Base-by-base conservation (phyloP, 129 eudicot species). In the Lonicera japonica region DNA sequence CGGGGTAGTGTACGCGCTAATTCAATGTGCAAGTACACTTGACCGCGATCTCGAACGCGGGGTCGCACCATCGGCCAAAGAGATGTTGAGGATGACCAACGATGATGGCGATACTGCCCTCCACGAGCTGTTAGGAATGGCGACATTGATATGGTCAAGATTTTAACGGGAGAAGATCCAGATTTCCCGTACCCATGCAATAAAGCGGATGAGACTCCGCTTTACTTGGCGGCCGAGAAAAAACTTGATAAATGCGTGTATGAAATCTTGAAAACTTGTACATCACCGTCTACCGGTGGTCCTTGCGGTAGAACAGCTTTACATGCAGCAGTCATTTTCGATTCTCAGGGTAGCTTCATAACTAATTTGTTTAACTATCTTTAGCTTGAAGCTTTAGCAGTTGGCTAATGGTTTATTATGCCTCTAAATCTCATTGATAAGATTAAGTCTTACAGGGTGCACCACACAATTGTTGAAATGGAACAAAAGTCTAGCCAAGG, bases 301-400 rank as follows among this genome's bases (percentile, higher is more conserved):
- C 51, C 51, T 3, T 10, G 14, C 10, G 51, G 14, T 8, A 45
- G 51, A 11, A 36, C 70, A 18, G 53, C 70, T 12, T 52, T 66
- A 21, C 70, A 66, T 8, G 13, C 54, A 11, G 62, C 70, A 53
- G 48, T 61, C 4, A 5, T 29, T 29, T 29, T 29, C 6, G 36
- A 29, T 29, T 29, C 52, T 12, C 18, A 66, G 13, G 70, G 70
- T 9, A 12, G 6, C 6, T 29, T 1, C 6, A 29, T 29, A 29
- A 6, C 36, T 29, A 29, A 29, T 29, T 29, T 29, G 36, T 29
- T 29, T 29, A 6, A 6, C 36, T 29, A 29, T 29, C 6, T 29
- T 1, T 29, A 29, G 36, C 36, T 29, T 29, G 4, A 29, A 2
- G 4, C 36, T 29, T 1, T 29, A 29, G 2, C 2, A 1, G 6